Evolutionary conservation across 1,284 basidiomycete genomes (phyloP).

Genomic region (Waitea zeae): DNA sequence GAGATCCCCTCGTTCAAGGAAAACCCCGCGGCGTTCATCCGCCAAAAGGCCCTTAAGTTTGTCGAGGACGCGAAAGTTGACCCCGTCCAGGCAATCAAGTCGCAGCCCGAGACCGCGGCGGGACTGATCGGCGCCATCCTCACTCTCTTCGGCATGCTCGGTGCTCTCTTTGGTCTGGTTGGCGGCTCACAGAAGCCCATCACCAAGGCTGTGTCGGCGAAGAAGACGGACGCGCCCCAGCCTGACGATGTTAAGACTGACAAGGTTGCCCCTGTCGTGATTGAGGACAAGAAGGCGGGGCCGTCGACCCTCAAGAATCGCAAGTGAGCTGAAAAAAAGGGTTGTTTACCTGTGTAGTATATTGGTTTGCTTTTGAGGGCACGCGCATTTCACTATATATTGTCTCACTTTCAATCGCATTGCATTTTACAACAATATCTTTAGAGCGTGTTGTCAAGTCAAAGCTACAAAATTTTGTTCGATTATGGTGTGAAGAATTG

Average conservation of each 20-base stretch:
- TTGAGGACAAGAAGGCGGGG: slow-evolving; percentile 49
- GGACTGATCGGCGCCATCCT: slow-evolving; percentile 56
- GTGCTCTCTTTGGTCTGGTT: slow-evolving; percentile 62
- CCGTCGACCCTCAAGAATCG: slow-evolving; percentile 41
- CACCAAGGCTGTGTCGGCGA: slow-evolving; percentile 47
- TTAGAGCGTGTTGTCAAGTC: too few species aligned
- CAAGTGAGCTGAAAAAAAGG: too few species aligned
- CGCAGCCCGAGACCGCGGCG: slow-evolving; percentile 72
- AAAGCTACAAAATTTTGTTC: too few species aligned
- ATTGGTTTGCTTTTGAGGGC: too few species aligned
- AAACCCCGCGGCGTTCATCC: slow-evolving; percentile 66
- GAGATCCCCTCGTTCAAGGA: slow-evolving; percentile 44
- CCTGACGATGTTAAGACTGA: slow-evolving; percentile 49
- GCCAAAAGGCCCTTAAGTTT: slow-evolving; percentile 58
- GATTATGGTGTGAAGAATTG: too few species aligned
- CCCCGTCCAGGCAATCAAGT: slow-evolving; percentile 61
- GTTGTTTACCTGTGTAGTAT: too few species aligned
- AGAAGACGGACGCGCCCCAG: slow-evolving; percentile 54
- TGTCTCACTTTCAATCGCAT: too few species aligned
- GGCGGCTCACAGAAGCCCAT: slow-evolving; percentile 54
- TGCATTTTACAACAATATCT: too few species aligned
- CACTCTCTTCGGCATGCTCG: slow-evolving; percentile 73
- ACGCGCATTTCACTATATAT: too few species aligned
- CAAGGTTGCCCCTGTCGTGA: slow-evolving; percentile 46
- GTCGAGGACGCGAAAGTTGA: slow-evolving; percentile 56